These are phyloP conservation scores for Chlorociboria aeruginascens DNA, from an alignment of 495 filamentous ascomycete species.

Conservation along the genomic window DNA sequence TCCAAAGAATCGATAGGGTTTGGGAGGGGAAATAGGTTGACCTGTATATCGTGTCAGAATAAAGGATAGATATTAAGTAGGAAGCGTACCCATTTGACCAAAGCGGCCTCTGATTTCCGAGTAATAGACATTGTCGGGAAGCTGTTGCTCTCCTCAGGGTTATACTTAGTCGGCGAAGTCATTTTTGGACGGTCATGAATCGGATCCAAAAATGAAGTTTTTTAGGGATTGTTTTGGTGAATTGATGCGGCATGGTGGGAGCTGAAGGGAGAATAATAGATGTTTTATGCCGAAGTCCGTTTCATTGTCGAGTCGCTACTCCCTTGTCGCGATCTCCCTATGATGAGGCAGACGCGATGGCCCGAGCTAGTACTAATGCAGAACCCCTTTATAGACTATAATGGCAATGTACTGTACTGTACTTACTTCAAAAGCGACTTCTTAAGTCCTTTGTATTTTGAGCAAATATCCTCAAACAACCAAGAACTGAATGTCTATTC, in stretches of 20 bases:
- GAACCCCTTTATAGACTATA: not conserved
- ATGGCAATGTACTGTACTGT: too few relatives aligned
- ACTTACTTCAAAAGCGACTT: too few relatives aligned
- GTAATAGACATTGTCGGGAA: conserved; percentile 6
- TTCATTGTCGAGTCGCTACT: not conserved
- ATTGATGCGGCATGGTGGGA: too few relatives aligned
- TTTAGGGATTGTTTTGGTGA: too few relatives aligned
- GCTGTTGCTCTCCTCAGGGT: conserved; percentile 6
- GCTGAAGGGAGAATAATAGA: not conserved
- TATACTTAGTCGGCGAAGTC: not conserved
- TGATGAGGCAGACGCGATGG: not conserved
- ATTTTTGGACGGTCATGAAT: too few relatives aligned
- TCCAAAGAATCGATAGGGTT: conserved; percentile 26
- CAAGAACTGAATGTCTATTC: too few relatives aligned
- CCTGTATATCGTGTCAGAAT: conserved; percentile 9
- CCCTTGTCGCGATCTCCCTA: not conserved
- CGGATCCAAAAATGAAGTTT: too few relatives aligned
- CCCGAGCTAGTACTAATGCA: not conserved
- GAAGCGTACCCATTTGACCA: conserved; percentile 17
- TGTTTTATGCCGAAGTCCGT: not conserved
- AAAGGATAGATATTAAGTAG: not conserved
- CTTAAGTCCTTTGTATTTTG: too few relatives aligned
- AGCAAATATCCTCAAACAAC: too few relatives aligned
- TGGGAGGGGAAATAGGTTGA: conserved; percentile 17
- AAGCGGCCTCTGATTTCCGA: conserved; percentile 4